Evolutionary conservation across 2,329 filamentous ascomycete genomes (phyloP), one percentile per base, ranked within the genome.

Genomic region (Phialophora chinensis): DNA sequence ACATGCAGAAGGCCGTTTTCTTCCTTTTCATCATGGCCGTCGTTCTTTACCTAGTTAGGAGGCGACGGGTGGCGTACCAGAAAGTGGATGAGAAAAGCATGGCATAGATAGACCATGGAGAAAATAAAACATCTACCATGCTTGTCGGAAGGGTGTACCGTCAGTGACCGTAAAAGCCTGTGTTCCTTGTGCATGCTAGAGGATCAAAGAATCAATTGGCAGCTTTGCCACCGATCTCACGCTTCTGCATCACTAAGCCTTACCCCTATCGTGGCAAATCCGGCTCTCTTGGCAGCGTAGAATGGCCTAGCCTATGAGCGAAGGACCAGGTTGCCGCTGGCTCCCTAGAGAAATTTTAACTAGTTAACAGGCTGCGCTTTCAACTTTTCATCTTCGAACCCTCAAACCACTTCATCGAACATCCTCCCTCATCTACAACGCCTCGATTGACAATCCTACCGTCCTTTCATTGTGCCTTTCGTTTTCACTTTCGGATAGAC

Each of bases 401-500:
- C 53, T 55, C 53, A 55, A 33, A 55, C 53, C 29, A 59, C 31
- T 58, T 59, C 42, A 50, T 62, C 59, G 57, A 57, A 60, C 69
- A 60, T 47, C 59, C 53, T 66, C 66, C 59, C 47, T 52, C 62
- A 66, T 42, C 56, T 62, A 65, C 56, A 62, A 66, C 63, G 56
- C 56, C 59, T 27, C 54, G 23, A 59, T 38, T 61, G 60, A 65
- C 55, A 63, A 66, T 47, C 27, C 60, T 59, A 65, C 62, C 53
- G 63, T 70, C 62, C 62, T 68, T 63, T 69, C 61, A 64, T 71
- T 70, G 62, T 69, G 70, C 66, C 70, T 69, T 73, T 72, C 66
- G 62, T 70, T 72, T 71, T 65, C 59, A 68, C 66, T 63, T 71
- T 72, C 68, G 70, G 72, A 72, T 73, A 73, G 72, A 72, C 65